A percentile compares a stretch with the other conserved stretches of the same genome.
phyloP scores from a whole-genome alignment of 2,329 filamentous ascomycete genomes.

The Claviceps maximensis region DNA sequence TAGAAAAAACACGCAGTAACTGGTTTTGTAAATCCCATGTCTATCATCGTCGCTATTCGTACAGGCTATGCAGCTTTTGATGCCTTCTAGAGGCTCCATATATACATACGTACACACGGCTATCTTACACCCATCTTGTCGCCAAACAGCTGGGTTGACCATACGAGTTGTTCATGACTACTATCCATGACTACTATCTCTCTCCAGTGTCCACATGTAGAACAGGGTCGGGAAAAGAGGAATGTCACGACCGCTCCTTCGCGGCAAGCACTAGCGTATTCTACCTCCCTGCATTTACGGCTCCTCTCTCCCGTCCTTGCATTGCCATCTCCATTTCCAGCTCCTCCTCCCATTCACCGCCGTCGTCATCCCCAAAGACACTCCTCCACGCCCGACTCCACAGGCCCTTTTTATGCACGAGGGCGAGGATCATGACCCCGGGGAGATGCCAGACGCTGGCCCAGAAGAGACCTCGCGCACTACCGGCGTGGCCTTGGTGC shows the following conservation, averaged over 20 bases:
- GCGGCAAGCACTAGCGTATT: background rate
- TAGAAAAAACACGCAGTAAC: too few species aligned
- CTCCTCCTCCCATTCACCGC: slow-evolving; percentile 44
- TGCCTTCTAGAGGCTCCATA: too few species aligned
- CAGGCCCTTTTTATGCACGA: slow-evolving; percentile 87
- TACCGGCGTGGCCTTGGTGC: slow-evolving; percentile 63
- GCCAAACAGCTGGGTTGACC: too few species aligned
- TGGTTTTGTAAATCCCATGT: too few species aligned
- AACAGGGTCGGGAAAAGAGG: background rate
- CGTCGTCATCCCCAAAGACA: slow-evolving; percentile 45
- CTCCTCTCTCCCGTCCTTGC: background rate
- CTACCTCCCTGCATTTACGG: background rate
- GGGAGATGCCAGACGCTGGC: slow-evolving; percentile 95
- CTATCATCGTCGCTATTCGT: background rate
- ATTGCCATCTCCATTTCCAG: slow-evolving; percentile 22
- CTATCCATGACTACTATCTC: too few species aligned
- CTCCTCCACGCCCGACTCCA: slow-evolving; percentile 71
- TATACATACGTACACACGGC: background rate
- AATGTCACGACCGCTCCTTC: background rate
- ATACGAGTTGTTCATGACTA: too few species aligned
- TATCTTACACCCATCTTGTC: too few species aligned
- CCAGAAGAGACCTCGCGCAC: slow-evolving; percentile 82
- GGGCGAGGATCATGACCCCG: slow-evolving; percentile 74
- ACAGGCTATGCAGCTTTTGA: background rate
- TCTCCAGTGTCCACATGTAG: too few species aligned